Evolutionary conservation across 2,329 filamentous ascomycete species (phyloP).

Genomic region (Ploettnerulaceae sp.): DNA sequence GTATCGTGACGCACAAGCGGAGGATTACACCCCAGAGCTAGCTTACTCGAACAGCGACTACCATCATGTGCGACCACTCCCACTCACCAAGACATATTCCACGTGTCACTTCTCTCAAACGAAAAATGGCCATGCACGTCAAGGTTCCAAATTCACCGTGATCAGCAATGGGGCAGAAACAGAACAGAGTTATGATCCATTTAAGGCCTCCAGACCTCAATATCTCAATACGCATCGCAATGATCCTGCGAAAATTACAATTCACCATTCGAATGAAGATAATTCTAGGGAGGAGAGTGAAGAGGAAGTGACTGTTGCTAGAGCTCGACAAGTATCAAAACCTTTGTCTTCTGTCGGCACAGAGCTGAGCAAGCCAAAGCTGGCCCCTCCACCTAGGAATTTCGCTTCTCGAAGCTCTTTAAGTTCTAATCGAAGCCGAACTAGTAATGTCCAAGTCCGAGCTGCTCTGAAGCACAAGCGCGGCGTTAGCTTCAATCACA

Average conservation of each 20-base stretch:
- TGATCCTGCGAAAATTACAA: slow-evolving; percentile 28
- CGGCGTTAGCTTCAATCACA: slow-evolving; percentile 58
- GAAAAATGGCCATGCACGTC: slow-evolving; percentile 46
- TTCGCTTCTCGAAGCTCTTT: slow-evolving; percentile 44
- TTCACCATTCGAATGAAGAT: slow-evolving; percentile 26
- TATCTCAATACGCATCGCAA: slow-evolving; percentile 43
- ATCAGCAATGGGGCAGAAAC: slow-evolving; percentile 52
- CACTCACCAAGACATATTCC: slow-evolving; percentile 56
- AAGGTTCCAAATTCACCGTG: slow-evolving; percentile 58
- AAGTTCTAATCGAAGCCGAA: slow-evolving; percentile 39
- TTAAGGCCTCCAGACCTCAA: slow-evolving; percentile 53
- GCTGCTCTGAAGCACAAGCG: slow-evolving; percentile 51
- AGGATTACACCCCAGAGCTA: slow-evolving; percentile 78
- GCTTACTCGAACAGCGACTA: slow-evolving; percentile 89
- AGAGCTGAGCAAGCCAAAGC: slow-evolving; percentile 1
- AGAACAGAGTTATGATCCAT: slow-evolving; percentile 80
- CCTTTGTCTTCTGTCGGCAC: not conserved
- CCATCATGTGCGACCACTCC: slow-evolving; percentile 64
- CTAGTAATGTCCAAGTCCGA: slow-evolving; percentile 34
- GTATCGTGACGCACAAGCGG: slow-evolving; percentile 78
- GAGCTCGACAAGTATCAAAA: slow-evolving; percentile 7
- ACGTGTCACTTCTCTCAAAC: slow-evolving; percentile 54
- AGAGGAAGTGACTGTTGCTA: slow-evolving; percentile 11
- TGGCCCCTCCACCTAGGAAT: slow-evolving; percentile 20
- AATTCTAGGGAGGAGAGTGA: slow-evolving; percentile 10